Percentiles rank a stretch among this genome's conserved stretches.
Conservation (phyloP, 1,284 basidiomycete species). For the Inonotus obliquus region DNA sequence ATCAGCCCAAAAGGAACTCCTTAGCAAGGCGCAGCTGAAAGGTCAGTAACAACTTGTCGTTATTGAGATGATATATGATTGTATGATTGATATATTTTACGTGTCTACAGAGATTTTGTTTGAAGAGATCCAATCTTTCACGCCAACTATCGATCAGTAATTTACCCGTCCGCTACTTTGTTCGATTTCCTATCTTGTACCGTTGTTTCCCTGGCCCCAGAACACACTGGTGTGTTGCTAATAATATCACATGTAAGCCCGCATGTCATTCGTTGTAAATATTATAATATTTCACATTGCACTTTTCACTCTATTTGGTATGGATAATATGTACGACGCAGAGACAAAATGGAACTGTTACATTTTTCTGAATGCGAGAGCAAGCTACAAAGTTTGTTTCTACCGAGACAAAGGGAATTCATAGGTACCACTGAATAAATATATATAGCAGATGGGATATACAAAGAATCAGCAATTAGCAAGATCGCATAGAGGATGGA, state of each 20-base stretch:
- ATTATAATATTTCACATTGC: not conserved
- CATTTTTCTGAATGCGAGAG: not conserved
- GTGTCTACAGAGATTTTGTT: constrained; percentile 44
- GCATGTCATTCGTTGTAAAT: not conserved
- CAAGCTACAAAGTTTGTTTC: not conserved
- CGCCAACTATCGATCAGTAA: constrained; percentile 9
- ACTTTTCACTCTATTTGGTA: not conserved
- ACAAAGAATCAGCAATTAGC: not conserved
- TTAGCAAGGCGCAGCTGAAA: constrained; percentile 74
- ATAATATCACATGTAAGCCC: not conserved
- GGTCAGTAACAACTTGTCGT: constrained; percentile 19
- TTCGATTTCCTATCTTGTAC: not conserved
- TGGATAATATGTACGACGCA: not conserved
- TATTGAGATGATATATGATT: not conserved
- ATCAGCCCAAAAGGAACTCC: constrained; percentile 70
- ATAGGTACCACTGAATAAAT: not conserved
- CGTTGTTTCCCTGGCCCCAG: not conserved
- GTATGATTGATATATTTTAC: not conserved
- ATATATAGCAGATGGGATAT: not conserved
- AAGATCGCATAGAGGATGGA: not conserved
- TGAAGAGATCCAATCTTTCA: constrained; percentile 64
- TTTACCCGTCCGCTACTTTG: not conserved
- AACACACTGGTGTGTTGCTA: not conserved
- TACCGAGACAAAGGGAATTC: not conserved
- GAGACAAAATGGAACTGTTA: not conserved